Evolutionary conservation across 2,329 filamentous ascomycete genomes (phyloP).

Genomic region (Cladobotryum protrusum): DNA sequence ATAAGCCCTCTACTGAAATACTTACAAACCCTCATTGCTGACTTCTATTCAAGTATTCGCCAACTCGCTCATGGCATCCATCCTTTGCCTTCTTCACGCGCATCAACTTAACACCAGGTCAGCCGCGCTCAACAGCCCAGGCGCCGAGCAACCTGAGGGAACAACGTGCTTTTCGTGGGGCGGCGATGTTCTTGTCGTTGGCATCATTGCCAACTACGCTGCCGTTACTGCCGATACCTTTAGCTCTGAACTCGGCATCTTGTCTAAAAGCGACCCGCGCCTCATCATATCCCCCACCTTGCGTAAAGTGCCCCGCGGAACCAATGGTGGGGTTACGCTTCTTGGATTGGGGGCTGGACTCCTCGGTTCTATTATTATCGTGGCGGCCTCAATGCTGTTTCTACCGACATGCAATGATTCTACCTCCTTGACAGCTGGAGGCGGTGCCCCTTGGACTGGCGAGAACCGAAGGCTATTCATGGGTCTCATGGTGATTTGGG

Average conservation of each 20-base stretch:
- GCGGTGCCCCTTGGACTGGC: conserved; percentile 43
- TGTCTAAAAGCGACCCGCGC: conserved; percentile 68
- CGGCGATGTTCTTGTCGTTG: conserved; percentile 57
- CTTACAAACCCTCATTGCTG: not conserved
- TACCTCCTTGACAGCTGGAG: conserved; percentile 32
- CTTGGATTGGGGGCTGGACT: conserved; percentile 68
- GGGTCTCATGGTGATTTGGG: conserved; percentile 62
- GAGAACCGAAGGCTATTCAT: conserved; percentile 42
- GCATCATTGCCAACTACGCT: conserved; percentile 77
- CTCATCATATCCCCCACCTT: conserved; percentile 77
- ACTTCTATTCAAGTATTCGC: conserved; percentile 57
- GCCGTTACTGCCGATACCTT: conserved; percentile 91
- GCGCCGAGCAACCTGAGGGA: conserved; percentile 27
- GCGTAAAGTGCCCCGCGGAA: conserved; percentile 77
- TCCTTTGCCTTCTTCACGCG: conserved; percentile 54
- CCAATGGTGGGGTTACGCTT: conserved; percentile 84
- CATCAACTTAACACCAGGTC: conserved; percentile 50
- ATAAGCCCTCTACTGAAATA: conserved; percentile 1
- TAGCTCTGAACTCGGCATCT: conserved; percentile 88
- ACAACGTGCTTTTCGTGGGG: conserved; percentile 53
- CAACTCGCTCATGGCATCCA: conserved; percentile 74
- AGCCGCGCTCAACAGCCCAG: conserved; percentile 31
- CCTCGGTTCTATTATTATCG: conserved; percentile 66
- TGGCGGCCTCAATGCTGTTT: conserved; percentile 57
- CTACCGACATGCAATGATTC: conserved; percentile 58